phyloP scores from a whole-genome alignment of 2,329 filamentous ascomycete genomes.

The Colletotrichum sp. region DNA sequence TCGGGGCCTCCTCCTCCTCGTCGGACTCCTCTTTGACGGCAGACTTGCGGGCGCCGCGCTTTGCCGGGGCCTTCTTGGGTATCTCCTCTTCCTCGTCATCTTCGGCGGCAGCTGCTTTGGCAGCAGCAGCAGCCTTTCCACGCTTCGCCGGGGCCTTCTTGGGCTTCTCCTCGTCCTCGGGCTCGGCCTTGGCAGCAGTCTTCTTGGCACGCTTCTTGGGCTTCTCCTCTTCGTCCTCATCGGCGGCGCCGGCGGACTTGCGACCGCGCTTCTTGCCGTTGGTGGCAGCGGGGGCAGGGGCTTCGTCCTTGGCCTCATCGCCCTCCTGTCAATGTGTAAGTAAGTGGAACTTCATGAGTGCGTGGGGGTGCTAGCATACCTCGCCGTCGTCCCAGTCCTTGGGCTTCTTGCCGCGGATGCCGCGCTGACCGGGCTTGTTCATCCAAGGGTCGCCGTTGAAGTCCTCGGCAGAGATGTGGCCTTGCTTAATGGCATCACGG shows the following conservation, averaged over 20 bases:
- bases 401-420: constrained; percentile 58
- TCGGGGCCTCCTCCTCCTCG: neutral
- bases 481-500: constrained; percentile 71
- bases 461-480: constrained; percentile 83
- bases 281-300: neutral
- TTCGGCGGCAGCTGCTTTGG: neutral
- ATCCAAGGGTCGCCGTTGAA: constrained; percentile 83
- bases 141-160: constrained; percentile 23
- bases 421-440: constrained; percentile 71
- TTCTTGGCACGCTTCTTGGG: constrained; percentile 29
- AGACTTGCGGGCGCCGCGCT: neutral
- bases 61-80: neutral
- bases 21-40: neutral
- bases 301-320: constrained; percentile 15
- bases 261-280: constrained; percentile 23
- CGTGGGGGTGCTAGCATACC: neutral
- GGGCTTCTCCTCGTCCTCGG: constrained; percentile 26
- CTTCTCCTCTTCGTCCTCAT: constrained; percentile 15
- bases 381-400: constrained; percentile 27
- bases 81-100: neutral
- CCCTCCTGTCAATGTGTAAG: constrained; percentile 30
- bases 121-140: neutral
- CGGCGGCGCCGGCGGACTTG: constrained; percentile 14
- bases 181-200: constrained; percentile 10
- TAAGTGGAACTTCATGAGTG: neutral